These are phyloP conservation scores for Candida krabiensis DNA, from an alignment of 805 yeast genomes.

Conservation along the genomic window DNA sequence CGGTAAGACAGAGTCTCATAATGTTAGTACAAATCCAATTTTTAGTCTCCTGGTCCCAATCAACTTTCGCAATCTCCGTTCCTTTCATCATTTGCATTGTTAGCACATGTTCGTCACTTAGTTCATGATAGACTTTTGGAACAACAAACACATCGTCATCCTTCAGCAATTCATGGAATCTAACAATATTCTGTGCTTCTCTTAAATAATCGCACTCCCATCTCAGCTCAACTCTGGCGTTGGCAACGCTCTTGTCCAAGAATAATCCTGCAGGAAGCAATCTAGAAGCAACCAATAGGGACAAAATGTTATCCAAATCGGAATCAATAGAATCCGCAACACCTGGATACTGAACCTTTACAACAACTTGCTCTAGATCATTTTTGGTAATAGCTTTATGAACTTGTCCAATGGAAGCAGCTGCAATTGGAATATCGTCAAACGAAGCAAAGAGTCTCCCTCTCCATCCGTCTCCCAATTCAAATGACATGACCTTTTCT, in stretches of 20 bases:
- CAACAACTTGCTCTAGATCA: constrained; percentile 76
- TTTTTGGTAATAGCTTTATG: constrained; percentile 71
- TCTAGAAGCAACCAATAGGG: constrained; percentile 82
- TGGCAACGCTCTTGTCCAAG: constrained; percentile 86
- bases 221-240: constrained; percentile 87
- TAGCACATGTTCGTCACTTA: constrained; percentile 78
- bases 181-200: constrained; percentile 75
- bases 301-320: constrained; percentile 80
- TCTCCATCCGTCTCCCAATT: constrained; percentile 83
- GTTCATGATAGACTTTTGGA: constrained; percentile 75
- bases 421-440: constrained; percentile 90
- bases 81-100: constrained; percentile 92
- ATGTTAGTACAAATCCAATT: constrained; percentile 83
- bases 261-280: constrained; percentile 89
- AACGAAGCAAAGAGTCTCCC: constrained; percentile 62
- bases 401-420: constrained; percentile 97
- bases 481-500: constrained; percentile 66
- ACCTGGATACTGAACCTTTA: constrained; percentile 96
- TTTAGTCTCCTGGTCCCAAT: constrained; percentile 69
- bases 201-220: constrained; percentile 98
- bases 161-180: constrained; percentile 61
- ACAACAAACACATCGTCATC: constrained; percentile 69
- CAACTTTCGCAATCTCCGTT: constrained; percentile 72
- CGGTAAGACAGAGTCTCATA: constrained; percentile 83
- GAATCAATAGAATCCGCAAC: constrained; percentile 92